Evolutionary conservation across 2,329 filamentous ascomycete species (phyloP).

Genomic region (Byssothecium circinans): DNA sequence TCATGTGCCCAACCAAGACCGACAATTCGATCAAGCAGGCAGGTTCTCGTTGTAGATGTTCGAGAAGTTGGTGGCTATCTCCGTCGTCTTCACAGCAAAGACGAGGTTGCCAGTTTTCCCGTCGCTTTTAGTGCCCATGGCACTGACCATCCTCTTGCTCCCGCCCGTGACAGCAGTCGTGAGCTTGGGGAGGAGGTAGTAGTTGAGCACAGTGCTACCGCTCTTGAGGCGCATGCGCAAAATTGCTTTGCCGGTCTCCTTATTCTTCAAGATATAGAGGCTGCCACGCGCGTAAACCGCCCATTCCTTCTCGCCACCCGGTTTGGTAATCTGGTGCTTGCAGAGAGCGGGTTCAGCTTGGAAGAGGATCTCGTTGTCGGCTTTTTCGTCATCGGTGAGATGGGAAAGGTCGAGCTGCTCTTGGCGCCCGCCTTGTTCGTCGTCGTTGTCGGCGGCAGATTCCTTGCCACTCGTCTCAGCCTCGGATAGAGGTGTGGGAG

Average conservation of each 20-base stretch:
- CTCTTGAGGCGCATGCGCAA: slow-evolving; percentile 38
- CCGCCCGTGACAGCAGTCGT: slow-evolving; percentile 23
- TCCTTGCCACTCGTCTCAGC: slow-evolving; percentile 32
- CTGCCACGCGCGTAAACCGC: slow-evolving; percentile 35
- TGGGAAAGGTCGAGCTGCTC: slow-evolving; percentile 35
- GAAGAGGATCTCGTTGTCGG: slow-evolving; percentile 38
- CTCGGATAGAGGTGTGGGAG: slow-evolving; percentile 40
- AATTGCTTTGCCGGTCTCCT: slow-evolving; percentile 34
- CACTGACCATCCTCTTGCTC: slow-evolving; percentile 34
- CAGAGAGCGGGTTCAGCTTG: slow-evolving; percentile 30
- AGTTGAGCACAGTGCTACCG: slow-evolving; percentile 37
- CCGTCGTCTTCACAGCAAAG: slow-evolving; percentile 31
- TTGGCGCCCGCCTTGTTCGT: slow-evolving; percentile 32
- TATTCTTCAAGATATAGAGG: slow-evolving; percentile 42
- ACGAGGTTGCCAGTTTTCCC: slow-evolving; percentile 25
- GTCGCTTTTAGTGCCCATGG: slow-evolving; percentile 26
- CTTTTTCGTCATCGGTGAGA: slow-evolving; percentile 37
- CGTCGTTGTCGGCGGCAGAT: slow-evolving; percentile 27
- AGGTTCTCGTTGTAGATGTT: slow-evolving; percentile 30
- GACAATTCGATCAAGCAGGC: neutral
- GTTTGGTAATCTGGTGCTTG: slow-evolving; percentile 30
- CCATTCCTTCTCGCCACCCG: slow-evolving; percentile 31
- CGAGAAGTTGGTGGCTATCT: slow-evolving; percentile 34
- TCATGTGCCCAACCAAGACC: neutral
- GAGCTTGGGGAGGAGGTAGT: slow-evolving; percentile 31